Conservation (phyloP, 2,329 filamentous ascomycete species). For the Exophiala sp. region DNA sequence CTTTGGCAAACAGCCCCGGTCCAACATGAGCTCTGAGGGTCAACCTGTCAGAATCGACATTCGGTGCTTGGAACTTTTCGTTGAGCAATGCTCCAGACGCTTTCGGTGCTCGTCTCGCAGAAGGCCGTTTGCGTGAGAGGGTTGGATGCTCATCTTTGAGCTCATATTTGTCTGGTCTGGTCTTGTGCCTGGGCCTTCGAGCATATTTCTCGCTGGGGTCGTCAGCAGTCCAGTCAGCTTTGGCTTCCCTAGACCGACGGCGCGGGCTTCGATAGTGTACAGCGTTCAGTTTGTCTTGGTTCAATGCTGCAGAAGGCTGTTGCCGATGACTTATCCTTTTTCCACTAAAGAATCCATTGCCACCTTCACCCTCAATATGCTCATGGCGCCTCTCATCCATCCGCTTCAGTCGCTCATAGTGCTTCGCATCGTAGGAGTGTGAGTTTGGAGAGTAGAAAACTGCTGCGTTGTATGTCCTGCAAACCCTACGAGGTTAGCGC, state of each 20-base stretch:
- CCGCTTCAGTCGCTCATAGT: neutral
- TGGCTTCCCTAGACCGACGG: neutral
- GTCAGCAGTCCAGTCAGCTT: neutral
- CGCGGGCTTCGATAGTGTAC: neutral
- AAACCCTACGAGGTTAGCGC: neutral
- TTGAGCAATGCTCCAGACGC: slow-evolving; percentile 13
- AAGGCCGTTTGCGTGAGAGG: neutral
- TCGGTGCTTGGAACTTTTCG: slow-evolving; percentile 26
- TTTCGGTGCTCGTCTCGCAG: slow-evolving; percentile 7
- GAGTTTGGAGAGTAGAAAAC: neutral
- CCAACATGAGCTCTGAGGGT: slow-evolving; percentile 20
- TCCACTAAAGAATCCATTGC: neutral
- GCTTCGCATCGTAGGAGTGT: neutral
- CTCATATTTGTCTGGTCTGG: slow-evolving; percentile 25
- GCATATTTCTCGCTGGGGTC: slow-evolving; percentile 23
- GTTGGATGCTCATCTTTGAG: slow-evolving; percentile 12
- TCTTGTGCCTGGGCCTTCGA: slow-evolving; percentile 23
- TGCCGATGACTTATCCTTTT: neutral
- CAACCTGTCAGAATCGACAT: slow-evolving; percentile 23
- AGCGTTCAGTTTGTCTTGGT: neutral
- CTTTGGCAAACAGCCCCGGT: slow-evolving; percentile 24
- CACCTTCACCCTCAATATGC: neutral
- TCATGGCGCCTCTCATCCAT: neutral
- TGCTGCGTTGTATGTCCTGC: neutral
- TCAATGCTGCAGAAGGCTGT: neutral